Percentiles rank a stretch among this genome's conserved stretches.
phyloP scores from a whole-genome alignment of 208 protist genomes.

The Herpetomonas muscarum region DNA sequence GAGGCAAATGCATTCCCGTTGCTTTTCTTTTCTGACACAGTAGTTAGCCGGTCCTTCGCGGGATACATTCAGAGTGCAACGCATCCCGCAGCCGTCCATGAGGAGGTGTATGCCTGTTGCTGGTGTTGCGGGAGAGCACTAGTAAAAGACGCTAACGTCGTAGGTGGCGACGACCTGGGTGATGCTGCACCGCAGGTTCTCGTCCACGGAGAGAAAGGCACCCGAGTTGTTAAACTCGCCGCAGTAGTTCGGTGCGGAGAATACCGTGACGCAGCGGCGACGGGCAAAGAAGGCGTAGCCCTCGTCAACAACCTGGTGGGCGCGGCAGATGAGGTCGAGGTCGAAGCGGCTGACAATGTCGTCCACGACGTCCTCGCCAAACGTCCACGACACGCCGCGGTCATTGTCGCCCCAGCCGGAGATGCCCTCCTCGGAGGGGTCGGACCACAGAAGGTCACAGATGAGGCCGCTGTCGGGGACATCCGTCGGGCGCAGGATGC shows the following conservation, averaged over 20 bases:
- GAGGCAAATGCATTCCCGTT: too few species aligned
- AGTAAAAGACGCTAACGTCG: slow-evolving; percentile 42
- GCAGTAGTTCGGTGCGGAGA: slow-evolving; percentile 88
- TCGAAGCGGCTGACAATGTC: slow-evolving; percentile 94
- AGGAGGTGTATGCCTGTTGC: too few species aligned
- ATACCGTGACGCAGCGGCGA: slow-evolving; percentile 63
- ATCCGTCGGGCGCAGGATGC: slow-evolving; percentile 46
- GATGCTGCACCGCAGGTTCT: slow-evolving; percentile 77
- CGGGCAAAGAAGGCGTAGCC: slow-evolving; percentile 80
- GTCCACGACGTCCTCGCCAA: slow-evolving; percentile 69
- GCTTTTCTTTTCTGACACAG: too few species aligned
- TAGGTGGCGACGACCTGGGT: slow-evolving; percentile 43
- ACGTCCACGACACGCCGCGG: slow-evolving; percentile 76
- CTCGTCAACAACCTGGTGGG: slow-evolving; percentile 92
- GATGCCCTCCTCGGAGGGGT: slow-evolving; percentile 94
- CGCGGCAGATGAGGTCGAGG: slow-evolving; percentile 97
- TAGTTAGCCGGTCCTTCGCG: too few species aligned
- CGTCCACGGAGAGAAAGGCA: slow-evolving; percentile 77
- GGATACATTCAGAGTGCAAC: too few species aligned
- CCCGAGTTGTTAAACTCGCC: slow-evolving; percentile 72
- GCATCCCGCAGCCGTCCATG: too few species aligned
- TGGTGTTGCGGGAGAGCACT: slow-evolving; percentile 19
- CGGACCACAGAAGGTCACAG: slow-evolving; percentile 99
- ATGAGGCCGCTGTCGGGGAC: slow-evolving; percentile 82
- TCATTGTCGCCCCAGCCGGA: slow-evolving; percentile 52